A percentile compares a stretch with the other conserved stretches of the same genome.
These are phyloP conservation scores for Gastrolobium bilobum DNA, from an alignment of 306 rosid species.

Conservation along the genomic window DNA sequence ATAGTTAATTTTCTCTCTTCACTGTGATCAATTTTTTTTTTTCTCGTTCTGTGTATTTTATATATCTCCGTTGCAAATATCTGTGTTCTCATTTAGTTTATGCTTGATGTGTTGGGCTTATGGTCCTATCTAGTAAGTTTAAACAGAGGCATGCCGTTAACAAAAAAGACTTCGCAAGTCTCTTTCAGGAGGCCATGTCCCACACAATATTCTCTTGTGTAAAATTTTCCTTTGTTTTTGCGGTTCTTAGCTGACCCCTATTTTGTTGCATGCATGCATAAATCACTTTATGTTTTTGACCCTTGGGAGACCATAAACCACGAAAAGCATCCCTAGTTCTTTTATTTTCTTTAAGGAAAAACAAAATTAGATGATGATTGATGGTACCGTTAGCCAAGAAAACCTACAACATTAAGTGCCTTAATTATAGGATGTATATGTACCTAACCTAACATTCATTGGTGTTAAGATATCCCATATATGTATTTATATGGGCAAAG, in stretches of 20 bases:
- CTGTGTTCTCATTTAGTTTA: no score
- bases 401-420: background rate
- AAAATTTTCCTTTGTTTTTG: conserved; percentile 23
- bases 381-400: conserved; percentile 38
- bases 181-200: conserved; percentile 30
- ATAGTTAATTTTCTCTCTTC: no score
- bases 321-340: background rate
- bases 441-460: conserved; percentile 3
- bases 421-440: background rate
- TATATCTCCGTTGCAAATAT: no score
- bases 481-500: no score
- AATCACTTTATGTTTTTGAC: conserved; percentile 43
- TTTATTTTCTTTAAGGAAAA: background rate
- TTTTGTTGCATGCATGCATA: conserved; percentile 51
- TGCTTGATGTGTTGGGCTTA: background rate
- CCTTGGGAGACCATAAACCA: conserved; percentile 35
- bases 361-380: conserved; percentile 21
- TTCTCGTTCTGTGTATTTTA: no score
- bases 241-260: conserved; percentile 46
- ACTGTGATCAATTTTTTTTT: no score
- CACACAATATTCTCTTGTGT: conserved; percentile 39
- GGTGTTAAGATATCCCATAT: no score
- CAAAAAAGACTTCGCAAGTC: conserved; percentile 4
- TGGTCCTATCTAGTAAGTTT: background rate
- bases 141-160: background rate